These are phyloP conservation scores for Lachancea quebecensis DNA, from an alignment of 805 yeast species.

Conservation along the genomic window DNA sequence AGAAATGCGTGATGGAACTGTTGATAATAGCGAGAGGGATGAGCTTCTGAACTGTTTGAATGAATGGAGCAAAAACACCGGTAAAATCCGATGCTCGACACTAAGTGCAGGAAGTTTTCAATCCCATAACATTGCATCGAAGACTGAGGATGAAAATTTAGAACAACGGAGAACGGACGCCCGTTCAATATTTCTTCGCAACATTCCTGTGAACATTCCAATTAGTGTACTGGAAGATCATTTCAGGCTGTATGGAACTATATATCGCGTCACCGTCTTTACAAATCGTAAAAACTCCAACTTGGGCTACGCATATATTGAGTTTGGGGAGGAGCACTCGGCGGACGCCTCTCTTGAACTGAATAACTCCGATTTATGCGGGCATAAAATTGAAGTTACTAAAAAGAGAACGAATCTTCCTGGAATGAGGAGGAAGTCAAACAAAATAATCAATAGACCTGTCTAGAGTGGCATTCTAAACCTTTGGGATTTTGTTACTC, in stretches of 20 bases:
- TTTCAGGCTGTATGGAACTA: conserved; percentile 39
- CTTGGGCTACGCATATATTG: conserved; percentile 59
- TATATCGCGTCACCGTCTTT: conserved; percentile 48
- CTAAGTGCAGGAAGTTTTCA: too few relatives aligned
- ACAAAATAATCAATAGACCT: too few relatives aligned
- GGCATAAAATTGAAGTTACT: conserved; percentile 41
- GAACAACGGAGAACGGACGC: conserved; percentile 42
- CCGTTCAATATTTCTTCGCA: conserved; percentile 49
- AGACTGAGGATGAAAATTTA: not conserved
- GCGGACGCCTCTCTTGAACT: conserved; percentile 42
- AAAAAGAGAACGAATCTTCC: conserved; percentile 51
- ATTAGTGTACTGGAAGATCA: conserved; percentile 45
- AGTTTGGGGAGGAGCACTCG: conserved; percentile 40
- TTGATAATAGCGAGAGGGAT: not conserved
- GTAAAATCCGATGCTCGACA: not conserved
- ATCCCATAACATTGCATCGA: too few relatives aligned
- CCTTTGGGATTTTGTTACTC: too few relatives aligned
- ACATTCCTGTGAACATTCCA: conserved; percentile 41
- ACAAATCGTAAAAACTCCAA: conserved; percentile 38
- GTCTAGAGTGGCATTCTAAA: too few relatives aligned
- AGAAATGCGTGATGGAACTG: too few relatives aligned
- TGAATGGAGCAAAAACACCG: not conserved
- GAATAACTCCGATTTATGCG: conserved; percentile 39
- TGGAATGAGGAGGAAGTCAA: conserved; percentile 20
- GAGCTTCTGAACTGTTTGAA: not conserved